Percentiles rank a stretch among this genome's conserved stretches.
phyloP scores from a whole-genome alignment of 305 asterid genomes.

The Plantago rigida region DNA sequence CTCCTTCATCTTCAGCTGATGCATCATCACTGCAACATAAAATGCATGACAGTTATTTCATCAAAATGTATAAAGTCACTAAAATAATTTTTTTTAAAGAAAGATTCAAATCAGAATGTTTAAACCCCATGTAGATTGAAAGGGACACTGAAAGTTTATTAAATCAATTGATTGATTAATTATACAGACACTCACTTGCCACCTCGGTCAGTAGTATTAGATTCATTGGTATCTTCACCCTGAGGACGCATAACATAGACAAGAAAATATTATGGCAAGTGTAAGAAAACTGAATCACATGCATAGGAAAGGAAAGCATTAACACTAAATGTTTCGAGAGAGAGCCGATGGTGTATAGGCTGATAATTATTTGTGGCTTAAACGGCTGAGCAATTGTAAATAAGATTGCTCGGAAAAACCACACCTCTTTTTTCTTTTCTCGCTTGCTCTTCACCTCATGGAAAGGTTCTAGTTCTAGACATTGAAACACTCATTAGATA shows the following conservation, averaged over 20 bases:
- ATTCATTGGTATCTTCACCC: constrained; percentile 60
- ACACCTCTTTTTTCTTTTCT: constrained; percentile 92
- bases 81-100: too few species aligned
- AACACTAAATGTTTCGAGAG: too few species aligned
- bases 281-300: constrained; percentile 14
- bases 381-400: too few species aligned
- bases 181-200: constrained; percentile 27
- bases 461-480: constrained; percentile 52
- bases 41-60: neutral
- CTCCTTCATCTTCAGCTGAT: constrained; percentile 34
- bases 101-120: too few species aligned
- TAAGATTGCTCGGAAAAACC: constrained; percentile 1
- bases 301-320: neutral
- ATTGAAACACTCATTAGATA: constrained; percentile 28
- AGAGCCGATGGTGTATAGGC: too few species aligned
- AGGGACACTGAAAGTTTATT: neutral
- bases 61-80: too few species aligned
- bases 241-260: constrained; percentile 24
- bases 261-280: constrained; percentile 13
- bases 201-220: constrained; percentile 55
- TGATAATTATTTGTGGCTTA: too few species aligned
- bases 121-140: too few species aligned
- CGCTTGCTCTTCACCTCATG: constrained; percentile 95
- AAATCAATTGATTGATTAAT: too few species aligned
- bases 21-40: constrained; percentile 47